Evolutionary conservation across 352 stramenopile genomes (phyloP).

Genomic region (Phytopythium cucurbitacearum): DNA sequence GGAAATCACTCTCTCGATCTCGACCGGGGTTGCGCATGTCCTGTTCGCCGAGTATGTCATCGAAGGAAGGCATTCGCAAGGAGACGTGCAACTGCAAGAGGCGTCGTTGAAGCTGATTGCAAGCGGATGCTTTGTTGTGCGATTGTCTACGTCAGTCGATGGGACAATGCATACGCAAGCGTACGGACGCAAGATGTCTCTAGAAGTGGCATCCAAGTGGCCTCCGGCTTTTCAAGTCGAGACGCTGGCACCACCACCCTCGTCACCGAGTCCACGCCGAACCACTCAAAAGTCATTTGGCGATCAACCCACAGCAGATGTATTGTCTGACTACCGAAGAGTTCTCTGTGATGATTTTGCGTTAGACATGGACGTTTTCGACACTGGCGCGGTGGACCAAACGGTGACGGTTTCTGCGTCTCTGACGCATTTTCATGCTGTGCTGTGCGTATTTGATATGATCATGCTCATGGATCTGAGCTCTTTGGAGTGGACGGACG

Average conservation of each 20-base stretch:
- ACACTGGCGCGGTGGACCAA: constrained; percentile 36
- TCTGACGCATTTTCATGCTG: constrained; percentile 65
- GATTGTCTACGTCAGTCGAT: constrained; percentile 39
- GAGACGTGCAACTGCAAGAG: background rate
- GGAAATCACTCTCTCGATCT: constrained; percentile 52
- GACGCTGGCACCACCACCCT: constrained; percentile 10
- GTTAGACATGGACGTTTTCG: constrained; percentile 59
- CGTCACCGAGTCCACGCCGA: constrained; percentile 10
- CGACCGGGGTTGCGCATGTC: constrained; percentile 55
- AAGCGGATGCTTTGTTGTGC: constrained; percentile 53
- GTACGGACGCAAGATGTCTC: constrained; percentile 68
- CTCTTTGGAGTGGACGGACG: constrained; percentile 8
- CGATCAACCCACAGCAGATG: background rate
- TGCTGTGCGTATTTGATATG: constrained; percentile 59
- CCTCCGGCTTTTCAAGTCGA: constrained; percentile 23
- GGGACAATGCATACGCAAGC: constrained; percentile 46
- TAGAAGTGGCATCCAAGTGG: constrained; percentile 56
- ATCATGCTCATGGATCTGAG: constrained; percentile 24
- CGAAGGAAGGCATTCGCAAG: constrained; percentile 4
- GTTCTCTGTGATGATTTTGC: constrained; percentile 74
- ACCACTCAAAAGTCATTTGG: background rate
- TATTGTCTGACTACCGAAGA: constrained; percentile 32
- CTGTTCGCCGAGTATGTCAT: constrained; percentile 44
- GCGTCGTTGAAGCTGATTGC: constrained; percentile 45
- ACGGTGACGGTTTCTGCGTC: constrained; percentile 47